Percentiles rank a stretch among this genome's conserved stretches.
Conservation (phyloP, 371 early-diverging fungal species). For the Apophysomyces sp. region DNA sequence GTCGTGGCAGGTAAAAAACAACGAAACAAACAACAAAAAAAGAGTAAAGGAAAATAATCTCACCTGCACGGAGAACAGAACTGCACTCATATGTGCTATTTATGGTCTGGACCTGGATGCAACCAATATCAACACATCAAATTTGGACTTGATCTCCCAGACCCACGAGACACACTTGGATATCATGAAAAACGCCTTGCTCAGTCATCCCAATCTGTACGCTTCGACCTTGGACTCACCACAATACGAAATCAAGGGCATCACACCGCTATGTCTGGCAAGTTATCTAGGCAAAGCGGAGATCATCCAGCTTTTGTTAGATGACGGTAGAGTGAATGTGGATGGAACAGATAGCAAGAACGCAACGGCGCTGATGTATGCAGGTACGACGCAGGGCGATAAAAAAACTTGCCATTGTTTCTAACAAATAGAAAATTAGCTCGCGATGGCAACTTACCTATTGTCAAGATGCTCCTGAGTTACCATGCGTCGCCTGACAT, state of each 20-base stretch:
- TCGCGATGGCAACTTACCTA: slow-evolving; percentile 66
- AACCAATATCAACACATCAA: slow-evolving; percentile 56
- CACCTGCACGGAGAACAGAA: slow-evolving; percentile 31
- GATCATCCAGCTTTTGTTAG: slow-evolving; percentile 59
- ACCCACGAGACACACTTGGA: slow-evolving; percentile 56
- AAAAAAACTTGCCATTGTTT: neutral
- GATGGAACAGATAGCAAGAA: slow-evolving; percentile 71
- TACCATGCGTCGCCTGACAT: slow-evolving; percentile 62
- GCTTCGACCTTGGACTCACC: slow-evolving; percentile 61
- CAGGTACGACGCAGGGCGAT: slow-evolving; percentile 45
- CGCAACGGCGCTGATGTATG: slow-evolving; percentile 81
- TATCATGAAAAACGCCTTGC: slow-evolving; percentile 57
- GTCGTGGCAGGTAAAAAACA: slow-evolving; percentile 58
- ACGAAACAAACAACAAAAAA: slow-evolving; percentile 5
- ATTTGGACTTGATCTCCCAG: slow-evolving; percentile 58
- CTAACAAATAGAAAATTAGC: slow-evolving; percentile 30
- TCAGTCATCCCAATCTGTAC: slow-evolving; percentile 55
- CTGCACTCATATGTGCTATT: slow-evolving; percentile 56
- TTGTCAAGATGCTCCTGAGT: slow-evolving; percentile 55
- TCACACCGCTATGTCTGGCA: slow-evolving; percentile 74
- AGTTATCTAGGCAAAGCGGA: slow-evolving; percentile 71
- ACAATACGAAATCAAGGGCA: slow-evolving; percentile 67
- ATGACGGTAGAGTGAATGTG: slow-evolving; percentile 65
- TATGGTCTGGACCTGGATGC: slow-evolving; percentile 60
- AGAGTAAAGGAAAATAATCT: slow-evolving; percentile 11